A percentile compares a stretch with the other conserved stretches of the same genome.
Conservation (phyloP, 352 stramenopile species). For the Globisporangium paddicum region DNA sequence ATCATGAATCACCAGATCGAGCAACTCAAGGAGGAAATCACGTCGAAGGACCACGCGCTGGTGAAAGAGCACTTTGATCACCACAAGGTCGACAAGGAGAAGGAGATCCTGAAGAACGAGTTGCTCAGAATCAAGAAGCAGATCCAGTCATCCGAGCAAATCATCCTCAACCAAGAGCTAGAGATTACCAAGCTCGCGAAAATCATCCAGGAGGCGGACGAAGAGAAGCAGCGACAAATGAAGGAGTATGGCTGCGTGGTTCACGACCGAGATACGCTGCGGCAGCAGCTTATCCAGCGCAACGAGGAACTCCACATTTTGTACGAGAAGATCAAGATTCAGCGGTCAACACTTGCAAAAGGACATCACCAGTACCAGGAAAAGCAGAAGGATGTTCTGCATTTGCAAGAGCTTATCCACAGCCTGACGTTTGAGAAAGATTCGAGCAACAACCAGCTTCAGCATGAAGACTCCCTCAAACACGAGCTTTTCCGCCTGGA, state of each 20-base stretch:
- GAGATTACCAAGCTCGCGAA: conserved; percentile 75
- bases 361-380: conserved; percentile 76
- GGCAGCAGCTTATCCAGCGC: conserved; percentile 84
- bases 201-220: conserved; percentile 90
- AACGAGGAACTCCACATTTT: conserved; percentile 81
- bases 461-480: conserved; percentile 54
- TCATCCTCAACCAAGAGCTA: conserved; percentile 84
- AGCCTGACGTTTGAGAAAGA: conserved; percentile 48
- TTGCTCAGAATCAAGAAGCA: conserved; percentile 90
- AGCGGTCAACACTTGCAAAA: conserved; percentile 81
- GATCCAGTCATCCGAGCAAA: conserved; percentile 86
- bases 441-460: conserved; percentile 60
- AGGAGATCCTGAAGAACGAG: conserved; percentile 88
- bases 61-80: conserved; percentile 94
- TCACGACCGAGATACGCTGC: conserved; percentile 82
- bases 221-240: conserved; percentile 81
- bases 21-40: conserved; percentile 92
- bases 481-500: conserved; percentile 60
- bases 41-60: conserved; percentile 87
- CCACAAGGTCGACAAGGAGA: conserved; percentile 93
- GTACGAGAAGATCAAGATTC: conserved; percentile 92
- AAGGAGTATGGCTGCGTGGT: conserved; percentile 86
- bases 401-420: conserved; percentile 58
- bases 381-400: conserved; percentile 45
- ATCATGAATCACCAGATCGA: conserved; percentile 92